Base-by-base conservation (phyloP, 2,329 filamentous ascomycete genomes). In the Conoideocrella luteorostrata region DNA sequence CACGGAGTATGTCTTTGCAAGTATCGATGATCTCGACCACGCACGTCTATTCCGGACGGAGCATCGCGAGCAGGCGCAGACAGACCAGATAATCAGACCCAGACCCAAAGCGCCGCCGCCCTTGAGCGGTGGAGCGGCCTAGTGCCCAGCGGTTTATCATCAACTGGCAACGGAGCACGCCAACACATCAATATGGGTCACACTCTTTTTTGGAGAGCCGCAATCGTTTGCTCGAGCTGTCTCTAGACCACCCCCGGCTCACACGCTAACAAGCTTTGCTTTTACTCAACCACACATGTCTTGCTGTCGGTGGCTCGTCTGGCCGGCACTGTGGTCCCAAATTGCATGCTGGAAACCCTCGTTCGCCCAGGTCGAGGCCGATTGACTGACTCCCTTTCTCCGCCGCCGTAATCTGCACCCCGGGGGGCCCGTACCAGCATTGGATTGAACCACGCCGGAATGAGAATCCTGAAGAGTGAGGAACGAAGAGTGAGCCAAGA, bases 101-200 rank as follows among this genome's bases (percentile, higher is more conserved):
- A n/a, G 44, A 41, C 36, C 65, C 63, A 65, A 68, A 70, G 67
- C 74, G 69, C 69, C 64, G 69, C 69, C 65, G 67, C n/a, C n/a
- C n/a, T n/a, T n/a, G n/a, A n/a, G n/a, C 65, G 66, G 77, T 81
- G 77, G 78, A 78, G 75, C 72, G 74, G 71, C 66, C 69, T 78
- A 77, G 75, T 74, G 70, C 74, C 71, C 57, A 74, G 70, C 71
- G 69, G 66, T 68, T 76, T 73, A 72, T 43, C 49, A 79, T 82
- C 76, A 81, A 90, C 83, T 91, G 86, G 86, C 78, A 78, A 80
- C 75, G 75, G 84, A 75, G 74, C 72, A 82, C 83, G 88, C 88
- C 88, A 94, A 76, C 88, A 85, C 88, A 94, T 89, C 87, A 86
- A 72, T 70, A 80, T 78, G 77, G 78, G 77, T 79, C 77, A 77